Conservation (phyloP, 352 stramenopile species). For the Globisporangium canariense region DNA sequence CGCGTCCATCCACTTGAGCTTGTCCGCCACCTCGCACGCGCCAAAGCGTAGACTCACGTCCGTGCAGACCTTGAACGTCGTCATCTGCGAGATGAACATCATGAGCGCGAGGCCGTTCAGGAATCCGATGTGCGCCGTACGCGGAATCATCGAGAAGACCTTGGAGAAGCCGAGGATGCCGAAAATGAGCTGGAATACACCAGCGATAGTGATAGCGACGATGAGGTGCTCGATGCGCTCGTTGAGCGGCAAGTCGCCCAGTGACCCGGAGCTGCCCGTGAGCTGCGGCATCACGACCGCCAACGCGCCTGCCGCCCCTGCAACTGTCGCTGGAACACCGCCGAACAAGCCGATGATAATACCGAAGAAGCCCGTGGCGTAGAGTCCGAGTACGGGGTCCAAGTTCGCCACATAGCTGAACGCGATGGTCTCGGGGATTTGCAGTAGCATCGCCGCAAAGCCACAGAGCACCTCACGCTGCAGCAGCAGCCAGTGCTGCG, state of each 20-base stretch:
- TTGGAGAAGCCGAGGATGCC: conserved; percentile 82
- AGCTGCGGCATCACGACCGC: conserved; percentile 90
- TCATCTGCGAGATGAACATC: conserved; percentile 93
- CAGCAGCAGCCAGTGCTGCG: conserved; percentile 43
- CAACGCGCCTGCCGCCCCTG: conserved; percentile 86
- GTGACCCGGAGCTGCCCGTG: conserved; percentile 42
- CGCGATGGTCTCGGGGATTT: conserved; percentile 92
- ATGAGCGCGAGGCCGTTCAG: conserved; percentile 94
- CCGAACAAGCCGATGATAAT: conserved; percentile 86
- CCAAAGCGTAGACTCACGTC: conserved; percentile 53
- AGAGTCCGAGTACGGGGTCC: conserved; percentile 85
- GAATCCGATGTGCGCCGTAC: conserved; percentile 95
- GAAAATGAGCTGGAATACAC: conserved; percentile 82
- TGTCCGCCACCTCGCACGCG: conserved; percentile 61
- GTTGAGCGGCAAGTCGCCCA: conserved; percentile 57
- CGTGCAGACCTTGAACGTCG: conserved; percentile 85
- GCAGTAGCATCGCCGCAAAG: conserved; percentile 87
- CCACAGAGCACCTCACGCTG: conserved; percentile 84
- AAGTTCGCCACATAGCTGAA: conserved; percentile 92
- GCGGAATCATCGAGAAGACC: conserved; percentile 91
- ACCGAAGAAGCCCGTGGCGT: conserved; percentile 90
- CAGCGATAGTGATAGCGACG: conserved; percentile 83
- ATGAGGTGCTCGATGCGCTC: conserved; percentile 84
- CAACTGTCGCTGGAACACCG: conserved; percentile 85
- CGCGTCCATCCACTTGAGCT: conserved; percentile 75